phyloP scores from a whole-genome alignment of 2,329 filamentous ascomycete genomes.

The Colletotrichum agaves region DNA sequence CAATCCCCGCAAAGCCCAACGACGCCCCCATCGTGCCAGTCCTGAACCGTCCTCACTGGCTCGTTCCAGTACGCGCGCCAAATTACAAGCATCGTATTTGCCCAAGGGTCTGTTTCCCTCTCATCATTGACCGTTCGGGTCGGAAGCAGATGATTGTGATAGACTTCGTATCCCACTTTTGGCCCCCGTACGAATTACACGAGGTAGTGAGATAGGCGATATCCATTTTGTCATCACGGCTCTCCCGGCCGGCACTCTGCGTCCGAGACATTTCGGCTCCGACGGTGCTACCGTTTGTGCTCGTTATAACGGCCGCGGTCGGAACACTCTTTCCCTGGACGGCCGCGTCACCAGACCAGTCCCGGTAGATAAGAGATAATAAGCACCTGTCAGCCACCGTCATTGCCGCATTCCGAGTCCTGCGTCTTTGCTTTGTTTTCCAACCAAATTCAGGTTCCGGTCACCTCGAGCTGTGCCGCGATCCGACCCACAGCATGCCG shows the following conservation, averaged over 20 bases:
- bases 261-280: conserved; percentile 24
- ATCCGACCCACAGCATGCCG: too few species aligned
- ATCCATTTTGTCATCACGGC: conserved; percentile 1
- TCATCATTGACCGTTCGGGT: conserved; percentile 1
- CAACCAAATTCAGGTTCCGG: not conserved
- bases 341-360: conserved; percentile 5
- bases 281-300: too few species aligned
- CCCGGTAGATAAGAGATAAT: not conserved
- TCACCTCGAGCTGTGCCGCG: not conserved
- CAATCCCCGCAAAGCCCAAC: conserved; percentile 13
- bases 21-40: not conserved
- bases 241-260: conserved; percentile 11
- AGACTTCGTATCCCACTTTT: conserved; percentile 24
- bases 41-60: not conserved
- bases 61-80: conserved; percentile 3
- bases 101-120: not conserved
- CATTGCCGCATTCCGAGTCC: conserved; percentile 2
- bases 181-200: conserved; percentile 17
- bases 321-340: too few species aligned
- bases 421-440: not conserved
- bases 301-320: too few species aligned
- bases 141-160: conserved; percentile 7
- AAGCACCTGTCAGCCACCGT: not conserved
- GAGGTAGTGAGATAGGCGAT: conserved; percentile 19
- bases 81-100: conserved; percentile 4